Base-by-base conservation (phyloP, 176 grass and related monocot genomes). In the Pontederia crassipes region DNA sequence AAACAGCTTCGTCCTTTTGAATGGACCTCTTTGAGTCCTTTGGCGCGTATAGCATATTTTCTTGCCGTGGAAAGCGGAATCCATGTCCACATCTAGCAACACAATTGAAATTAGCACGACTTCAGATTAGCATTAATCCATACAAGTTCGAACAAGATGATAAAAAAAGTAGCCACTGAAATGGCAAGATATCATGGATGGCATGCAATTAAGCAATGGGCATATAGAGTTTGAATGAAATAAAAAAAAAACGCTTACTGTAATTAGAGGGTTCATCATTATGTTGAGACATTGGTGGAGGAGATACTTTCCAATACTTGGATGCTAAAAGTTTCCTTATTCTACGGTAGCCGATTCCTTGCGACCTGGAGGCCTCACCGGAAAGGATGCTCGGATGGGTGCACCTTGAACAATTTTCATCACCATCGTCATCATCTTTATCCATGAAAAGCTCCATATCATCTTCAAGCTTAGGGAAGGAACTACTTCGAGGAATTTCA, bases 321-420 rank as follows among this genome's bases (percentile, higher is more conserved):
- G 62, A 60, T 53, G 74, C 48, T 10, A 79, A 75, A 40, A 88
- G 46, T 69, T 90, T 96, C 78, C 77, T 85, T 53, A 72, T 72
- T 67, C 69, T 86, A 56, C 67, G 77, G n/a, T 84, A 66, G 73
- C 71, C 70, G 75, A 67, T 81, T 74, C 74, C 76, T 46, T 77
- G 73, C 74, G 80, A 50, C 52, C 72, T 72, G 57, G 77, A 87
- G 57, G 55, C 87, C 65, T 70, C 75, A 75, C 75, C 81, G 81
- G 78, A 76, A 45, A 79, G n/a, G 62, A 67, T 85, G 78, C 75
- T 82, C 49, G 86, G 78, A 76, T 95, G 74, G 12, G 83, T 96
- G 76, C 92, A 96, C 64, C 83, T 87, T 40, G 86, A 96, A 60
- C 83, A 90, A 20, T 90, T 81, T 62, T 96, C 92, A 12, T 86